Percentiles rank a stretch among this genome's conserved stretches.
Evolutionary conservation across 164 flowering plant species (phyloP).

Genomic region (Paratinospora sagittata): DNA sequence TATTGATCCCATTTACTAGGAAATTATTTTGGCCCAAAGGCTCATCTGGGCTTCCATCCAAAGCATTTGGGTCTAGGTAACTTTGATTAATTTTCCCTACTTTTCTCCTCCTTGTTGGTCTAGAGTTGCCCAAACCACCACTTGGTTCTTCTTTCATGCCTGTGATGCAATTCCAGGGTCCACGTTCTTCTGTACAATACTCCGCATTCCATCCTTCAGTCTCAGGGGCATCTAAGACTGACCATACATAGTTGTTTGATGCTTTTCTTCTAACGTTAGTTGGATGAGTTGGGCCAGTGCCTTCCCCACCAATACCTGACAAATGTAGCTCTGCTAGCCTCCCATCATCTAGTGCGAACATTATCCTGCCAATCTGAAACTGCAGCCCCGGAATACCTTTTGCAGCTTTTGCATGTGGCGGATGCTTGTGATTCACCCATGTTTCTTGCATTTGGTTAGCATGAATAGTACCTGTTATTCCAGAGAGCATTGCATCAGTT

Average conservation of each 20-base stretch:
- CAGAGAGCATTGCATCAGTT: slow-evolving; percentile 6
- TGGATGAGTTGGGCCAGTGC: slow-evolving; percentile 39
- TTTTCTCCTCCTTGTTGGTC: slow-evolving; percentile 41
- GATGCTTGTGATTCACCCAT: slow-evolving; percentile 71
- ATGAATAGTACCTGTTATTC: slow-evolving; percentile 42
- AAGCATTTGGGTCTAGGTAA: slow-evolving; percentile 37
- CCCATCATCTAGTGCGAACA: slow-evolving; percentile 78
- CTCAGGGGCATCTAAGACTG: slow-evolving; percentile 75
- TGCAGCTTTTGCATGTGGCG: slow-evolving; percentile 60
- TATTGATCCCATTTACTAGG: slow-evolving; percentile 26
- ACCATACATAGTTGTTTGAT: slow-evolving; percentile 52
- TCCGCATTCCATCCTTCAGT: slow-evolving; percentile 93
- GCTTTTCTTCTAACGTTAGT: slow-evolving; percentile 37
- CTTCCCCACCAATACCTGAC: slow-evolving; percentile 73
- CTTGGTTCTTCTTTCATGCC: slow-evolving; percentile 60
- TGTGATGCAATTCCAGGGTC: slow-evolving; percentile 65
- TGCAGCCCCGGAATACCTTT: slow-evolving; percentile 56
- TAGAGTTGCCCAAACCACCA: slow-evolving; percentile 30
- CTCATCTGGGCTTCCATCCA: slow-evolving; percentile 15
- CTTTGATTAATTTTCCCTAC: slow-evolving; percentile 29
- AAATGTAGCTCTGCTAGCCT: slow-evolving; percentile 77
- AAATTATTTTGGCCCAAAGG: slow-evolving; percentile 25
- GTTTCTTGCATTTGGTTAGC: slow-evolving; percentile 30
- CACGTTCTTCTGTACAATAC: slow-evolving; percentile 74
- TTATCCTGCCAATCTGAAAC: slow-evolving; percentile 52